Percentiles rank a stretch among this genome's conserved stretches.
Evolutionary conservation across 2,329 filamentous ascomycete genomes (phyloP).

Genomic region (Fusarium foetens): DNA sequence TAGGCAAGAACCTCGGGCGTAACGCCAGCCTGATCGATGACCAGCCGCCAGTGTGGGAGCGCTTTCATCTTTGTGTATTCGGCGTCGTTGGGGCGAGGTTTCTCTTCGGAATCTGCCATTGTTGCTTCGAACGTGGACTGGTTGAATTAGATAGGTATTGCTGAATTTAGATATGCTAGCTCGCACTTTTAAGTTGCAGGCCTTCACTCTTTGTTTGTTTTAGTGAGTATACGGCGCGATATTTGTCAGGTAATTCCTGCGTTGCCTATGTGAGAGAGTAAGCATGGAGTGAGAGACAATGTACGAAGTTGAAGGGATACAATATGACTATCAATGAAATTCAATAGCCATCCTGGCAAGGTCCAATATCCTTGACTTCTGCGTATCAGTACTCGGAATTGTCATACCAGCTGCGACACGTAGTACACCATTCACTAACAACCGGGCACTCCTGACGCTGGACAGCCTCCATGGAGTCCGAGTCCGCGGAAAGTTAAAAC

Average conservation of each 20-base stretch:
- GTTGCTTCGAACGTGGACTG: not conserved
- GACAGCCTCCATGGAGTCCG: not conserved
- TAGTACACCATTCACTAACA: not conserved
- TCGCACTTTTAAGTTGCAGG: not conserved
- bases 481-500: not conserved
- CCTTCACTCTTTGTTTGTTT: not conserved
- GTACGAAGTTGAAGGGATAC: not conserved
- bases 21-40: not conserved
- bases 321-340: not conserved
- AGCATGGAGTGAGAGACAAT: rapidly evolving
- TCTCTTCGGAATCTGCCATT: not conserved
- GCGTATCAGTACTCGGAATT: not conserved
- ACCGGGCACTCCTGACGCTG: rapidly evolving
- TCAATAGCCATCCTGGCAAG: not conserved
- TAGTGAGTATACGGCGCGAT: rapidly evolving
- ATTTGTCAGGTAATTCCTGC: not conserved
- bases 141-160: not conserved
- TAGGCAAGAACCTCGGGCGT: not conserved
- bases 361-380: not conserved
- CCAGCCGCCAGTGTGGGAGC: not conserved
- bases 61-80: not conserved
- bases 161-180: not conserved
- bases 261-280: not conserved
- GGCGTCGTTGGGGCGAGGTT: not conserved
- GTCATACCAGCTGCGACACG: rapidly evolving